These are phyloP conservation scores for Micractinium conductrix DNA, from an alignment of 139 green algal species.

Conservation along the genomic window DNA sequence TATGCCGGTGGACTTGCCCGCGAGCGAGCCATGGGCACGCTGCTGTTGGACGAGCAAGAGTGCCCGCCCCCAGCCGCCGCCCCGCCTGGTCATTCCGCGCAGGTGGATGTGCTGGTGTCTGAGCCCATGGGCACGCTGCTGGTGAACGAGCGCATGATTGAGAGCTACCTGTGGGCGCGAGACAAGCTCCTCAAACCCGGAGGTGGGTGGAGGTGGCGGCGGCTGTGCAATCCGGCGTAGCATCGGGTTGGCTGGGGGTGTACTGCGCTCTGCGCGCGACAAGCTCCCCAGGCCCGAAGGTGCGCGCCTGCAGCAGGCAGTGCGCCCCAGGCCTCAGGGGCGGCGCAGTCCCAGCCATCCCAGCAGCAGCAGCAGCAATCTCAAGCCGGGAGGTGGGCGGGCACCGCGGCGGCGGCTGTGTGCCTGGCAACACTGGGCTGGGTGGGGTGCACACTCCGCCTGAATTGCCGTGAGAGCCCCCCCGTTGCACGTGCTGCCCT, in stretches of 20 bases:
- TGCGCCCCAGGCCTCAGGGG: too few relatives aligned
- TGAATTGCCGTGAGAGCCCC: too few relatives aligned
- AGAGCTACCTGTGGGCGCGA: slow-evolving; percentile 91
- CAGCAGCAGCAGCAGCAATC: background rate
- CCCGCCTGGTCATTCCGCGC: background rate
- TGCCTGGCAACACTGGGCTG: background rate
- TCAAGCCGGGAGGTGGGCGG: background rate
- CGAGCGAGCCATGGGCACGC: slow-evolving; percentile 51
- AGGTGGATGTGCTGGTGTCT: slow-evolving; percentile 61
- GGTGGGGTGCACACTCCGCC: background rate
- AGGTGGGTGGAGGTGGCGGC: background rate
- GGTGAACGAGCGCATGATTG: slow-evolving; percentile 98
- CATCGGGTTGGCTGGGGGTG: too few relatives aligned
- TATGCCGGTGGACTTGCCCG: slow-evolving; percentile 42
- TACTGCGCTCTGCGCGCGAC: too few relatives aligned
- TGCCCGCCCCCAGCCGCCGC: background rate
- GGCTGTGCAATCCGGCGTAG: too few relatives aligned
- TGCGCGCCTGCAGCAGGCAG: too few relatives aligned
- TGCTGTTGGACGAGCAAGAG: background rate
- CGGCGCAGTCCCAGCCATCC: too few relatives aligned
- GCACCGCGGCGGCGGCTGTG: background rate
- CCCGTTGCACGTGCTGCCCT: too few relatives aligned
- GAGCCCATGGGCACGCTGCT: slow-evolving; percentile 96
- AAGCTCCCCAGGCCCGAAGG: too few relatives aligned
- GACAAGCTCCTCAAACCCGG: slow-evolving; percentile 92